A percentile compares a stretch with the other conserved stretches of the same genome.
Evolutionary conservation across 305 asterid genomes (phyloP).

Genomic region (Ilex paraguariensis): DNA sequence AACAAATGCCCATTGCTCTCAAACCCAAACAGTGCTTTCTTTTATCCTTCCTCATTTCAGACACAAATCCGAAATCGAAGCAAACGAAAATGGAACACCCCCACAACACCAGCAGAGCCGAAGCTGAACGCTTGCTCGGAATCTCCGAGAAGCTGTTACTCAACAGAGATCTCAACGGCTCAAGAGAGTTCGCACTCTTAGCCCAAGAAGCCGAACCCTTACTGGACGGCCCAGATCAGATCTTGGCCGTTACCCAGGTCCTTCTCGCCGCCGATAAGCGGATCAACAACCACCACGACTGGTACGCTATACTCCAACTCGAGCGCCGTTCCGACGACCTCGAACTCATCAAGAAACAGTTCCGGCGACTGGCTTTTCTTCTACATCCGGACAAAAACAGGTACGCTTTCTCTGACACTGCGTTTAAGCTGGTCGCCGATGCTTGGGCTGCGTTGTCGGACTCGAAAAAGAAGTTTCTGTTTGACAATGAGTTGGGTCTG

Average conservation of each 20-base stretch:
- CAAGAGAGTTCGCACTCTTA: not conserved
- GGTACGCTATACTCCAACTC: not conserved
- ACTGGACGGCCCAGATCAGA: not conserved
- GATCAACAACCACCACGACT: not conserved
- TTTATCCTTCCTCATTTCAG: too few relatives aligned
- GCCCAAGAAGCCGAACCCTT: conserved; percentile 1
- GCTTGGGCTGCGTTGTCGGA: not conserved
- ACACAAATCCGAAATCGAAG: too few relatives aligned
- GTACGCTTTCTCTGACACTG: not conserved
- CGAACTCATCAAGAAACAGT: not conserved
- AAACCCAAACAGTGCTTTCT: too few relatives aligned
- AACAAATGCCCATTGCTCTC: too few relatives aligned
- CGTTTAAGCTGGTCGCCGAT: conserved; percentile 1
- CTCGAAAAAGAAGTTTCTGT: not conserved
- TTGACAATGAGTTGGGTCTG: not conserved
- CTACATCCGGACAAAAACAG: not conserved
- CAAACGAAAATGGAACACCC: not conserved
- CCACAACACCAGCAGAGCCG: not conserved
- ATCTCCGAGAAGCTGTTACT: not conserved
- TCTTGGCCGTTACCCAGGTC: not conserved
- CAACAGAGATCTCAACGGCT: not conserved
- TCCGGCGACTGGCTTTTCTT: not conserved
- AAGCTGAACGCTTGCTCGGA: not conserved
- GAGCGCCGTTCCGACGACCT: not conserved
- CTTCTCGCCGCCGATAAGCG: not conserved